Percentiles rank a stretch among this genome's conserved stretches.
Evolutionary conservation across 169 alveolate genomes (phyloP).

Genomic region (Theileria annulata): DNA sequence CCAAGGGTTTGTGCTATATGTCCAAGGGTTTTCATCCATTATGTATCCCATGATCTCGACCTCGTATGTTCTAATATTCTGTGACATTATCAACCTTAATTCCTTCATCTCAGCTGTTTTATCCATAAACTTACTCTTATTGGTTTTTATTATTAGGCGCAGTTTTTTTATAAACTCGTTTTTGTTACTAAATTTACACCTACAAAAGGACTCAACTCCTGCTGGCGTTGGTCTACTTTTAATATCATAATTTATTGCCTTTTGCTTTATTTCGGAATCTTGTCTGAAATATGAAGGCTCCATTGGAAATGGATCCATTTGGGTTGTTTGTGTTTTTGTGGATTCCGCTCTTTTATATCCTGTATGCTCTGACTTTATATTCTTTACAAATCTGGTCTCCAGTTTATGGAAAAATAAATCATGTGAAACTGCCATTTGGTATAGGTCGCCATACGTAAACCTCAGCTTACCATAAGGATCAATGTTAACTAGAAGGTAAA

Average conservation of each 20-base stretch:
- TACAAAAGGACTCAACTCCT: conserved; percentile 55
- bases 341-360: background rate
- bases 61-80: conserved; percentile 63
- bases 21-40: conserved; percentile 61
- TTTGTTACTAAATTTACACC: conserved; percentile 53
- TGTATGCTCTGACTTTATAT: background rate
- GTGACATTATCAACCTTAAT: conserved; percentile 47
- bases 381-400: conserved; percentile 14
- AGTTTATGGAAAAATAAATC: conserved; percentile 44
- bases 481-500: conserved; percentile 44
- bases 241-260: background rate
- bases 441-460: conserved; percentile 55
- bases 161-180: conserved; percentile 48
- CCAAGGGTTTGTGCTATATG: conserved; percentile 31
- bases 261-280: conserved; percentile 4
- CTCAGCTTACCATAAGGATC: conserved; percentile 44
- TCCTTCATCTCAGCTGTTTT: conserved; percentile 42
- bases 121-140: conserved; percentile 37
- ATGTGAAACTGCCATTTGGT: conserved; percentile 47
- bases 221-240: conserved; percentile 56
- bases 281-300: background rate
- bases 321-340: background rate
- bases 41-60: conserved; percentile 54
- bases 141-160: conserved; percentile 17
- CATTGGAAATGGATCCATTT: background rate